Conservation (phyloP, 179 eudicot species). For the Silene vulgaris region DNA sequence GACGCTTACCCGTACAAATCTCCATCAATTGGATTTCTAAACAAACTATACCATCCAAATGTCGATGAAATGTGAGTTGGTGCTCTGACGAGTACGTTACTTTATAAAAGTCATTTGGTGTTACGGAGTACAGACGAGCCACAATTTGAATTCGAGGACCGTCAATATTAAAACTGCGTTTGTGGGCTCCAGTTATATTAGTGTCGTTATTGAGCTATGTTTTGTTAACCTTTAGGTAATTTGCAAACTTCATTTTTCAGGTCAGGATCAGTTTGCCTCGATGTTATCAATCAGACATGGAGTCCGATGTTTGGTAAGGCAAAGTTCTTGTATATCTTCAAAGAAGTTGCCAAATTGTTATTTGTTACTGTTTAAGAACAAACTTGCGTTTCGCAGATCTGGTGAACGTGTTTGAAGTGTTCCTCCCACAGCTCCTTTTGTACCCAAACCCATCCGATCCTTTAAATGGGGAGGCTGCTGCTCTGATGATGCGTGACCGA, state of each 20-base stretch:
- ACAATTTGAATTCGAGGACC: too few relatives aligned
- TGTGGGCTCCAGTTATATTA: too few relatives aligned
- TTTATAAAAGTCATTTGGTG: background rate
- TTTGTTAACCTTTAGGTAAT: constrained; percentile 7
- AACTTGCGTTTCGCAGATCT: constrained; percentile 36
- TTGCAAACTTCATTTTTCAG: constrained; percentile 30
- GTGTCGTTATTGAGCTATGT: background rate
- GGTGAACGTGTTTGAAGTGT: constrained; percentile 67
- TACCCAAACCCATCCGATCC: constrained; percentile 71
- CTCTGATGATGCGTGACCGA: constrained; percentile 67
- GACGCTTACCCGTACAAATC: constrained; percentile 73
- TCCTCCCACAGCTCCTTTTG: constrained; percentile 70
- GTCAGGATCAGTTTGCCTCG: constrained; percentile 71
- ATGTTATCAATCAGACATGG: constrained; percentile 71
- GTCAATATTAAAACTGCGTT: too few relatives aligned
- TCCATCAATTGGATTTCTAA: constrained; percentile 63
- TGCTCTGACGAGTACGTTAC: background rate
- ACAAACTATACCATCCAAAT: constrained; percentile 69
- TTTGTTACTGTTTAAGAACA: constrained; percentile 12
- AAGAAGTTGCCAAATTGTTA: constrained; percentile 6
- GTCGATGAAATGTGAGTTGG: constrained; percentile 63
- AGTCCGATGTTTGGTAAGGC: constrained; percentile 69
- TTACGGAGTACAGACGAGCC: too few relatives aligned
- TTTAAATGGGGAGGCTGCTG: constrained; percentile 67
- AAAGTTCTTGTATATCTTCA: background rate